These are phyloP conservation scores for Diatrype stigma DNA, from an alignment of 2,329 filamentous ascomycete genomes.

Conservation along the genomic window DNA sequence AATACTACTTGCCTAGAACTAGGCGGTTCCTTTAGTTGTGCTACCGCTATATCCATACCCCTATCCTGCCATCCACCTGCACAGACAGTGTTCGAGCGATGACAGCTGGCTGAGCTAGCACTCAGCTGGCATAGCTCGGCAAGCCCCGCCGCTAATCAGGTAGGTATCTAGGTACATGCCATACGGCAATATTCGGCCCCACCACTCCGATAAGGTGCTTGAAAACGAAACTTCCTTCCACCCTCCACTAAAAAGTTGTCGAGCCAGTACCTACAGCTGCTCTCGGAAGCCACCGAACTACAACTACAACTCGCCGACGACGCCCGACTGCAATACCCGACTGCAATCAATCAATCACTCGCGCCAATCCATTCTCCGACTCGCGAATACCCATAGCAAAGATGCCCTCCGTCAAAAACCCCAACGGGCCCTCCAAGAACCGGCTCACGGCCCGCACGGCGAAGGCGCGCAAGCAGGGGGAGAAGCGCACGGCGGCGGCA, in stretches of 20 bases:
- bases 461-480: constrained; percentile 38
- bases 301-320: neutral
- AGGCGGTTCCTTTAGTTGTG: too few relatives aligned
- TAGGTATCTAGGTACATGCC: neutral
- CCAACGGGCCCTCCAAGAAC: constrained; percentile 53
- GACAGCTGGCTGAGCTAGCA: too few relatives aligned
- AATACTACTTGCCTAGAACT: too few relatives aligned
- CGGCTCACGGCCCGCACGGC: constrained; percentile 43
- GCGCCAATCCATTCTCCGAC: too few relatives aligned
- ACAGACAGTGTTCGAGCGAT: too few relatives aligned
- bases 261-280: neutral
- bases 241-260: neutral
- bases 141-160: too few relatives aligned
- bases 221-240: neutral
- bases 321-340: neutral
- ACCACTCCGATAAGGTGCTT: neutral
- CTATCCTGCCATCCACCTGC: too few relatives aligned
- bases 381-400: constrained; percentile 7
- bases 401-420: constrained; percentile 56
- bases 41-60: too few relatives aligned
- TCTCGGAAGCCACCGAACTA: neutral
- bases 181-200: neutral
- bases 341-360: too few relatives aligned
- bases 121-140: too few relatives aligned
- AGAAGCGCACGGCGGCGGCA: constrained; percentile 34